These are phyloP conservation scores for Cadophora malorum DNA, from an alignment of 2,329 filamentous ascomycete genomes.

Conservation along the genomic window DNA sequence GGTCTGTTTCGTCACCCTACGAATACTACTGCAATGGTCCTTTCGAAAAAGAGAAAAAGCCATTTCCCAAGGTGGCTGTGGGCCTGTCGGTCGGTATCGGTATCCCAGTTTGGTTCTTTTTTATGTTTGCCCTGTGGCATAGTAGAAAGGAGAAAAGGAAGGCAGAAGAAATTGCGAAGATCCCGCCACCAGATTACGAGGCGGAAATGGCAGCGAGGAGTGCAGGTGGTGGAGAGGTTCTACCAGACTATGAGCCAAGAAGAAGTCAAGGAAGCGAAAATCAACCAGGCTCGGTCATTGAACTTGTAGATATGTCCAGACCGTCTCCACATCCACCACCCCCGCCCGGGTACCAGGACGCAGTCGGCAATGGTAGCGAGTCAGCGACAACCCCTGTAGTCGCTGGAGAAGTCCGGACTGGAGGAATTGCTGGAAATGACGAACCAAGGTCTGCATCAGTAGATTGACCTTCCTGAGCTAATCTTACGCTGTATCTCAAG, in stretches of 20 bases:
- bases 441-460: background rate
- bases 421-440: background rate
- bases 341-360: background rate
- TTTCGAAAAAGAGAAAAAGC: background rate
- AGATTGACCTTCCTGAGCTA: background rate
- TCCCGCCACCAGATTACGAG: slow-evolving; percentile 4
- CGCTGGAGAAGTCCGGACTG: too few relatives aligned
- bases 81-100: background rate
- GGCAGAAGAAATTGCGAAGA: slow-evolving; percentile 3
- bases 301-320: slow-evolving; percentile 11
- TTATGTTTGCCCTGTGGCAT: slow-evolving; percentile 7
- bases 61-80: background rate
- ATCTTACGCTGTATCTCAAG: background rate
- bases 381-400: background rate
- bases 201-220: slow-evolving; percentile 9
- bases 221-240: background rate
- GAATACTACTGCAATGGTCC: background rate
- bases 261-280: slow-evolving; percentile 2
- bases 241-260: slow-evolving; percentile 2
- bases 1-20: background rate
- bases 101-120: slow-evolving; percentile 11
- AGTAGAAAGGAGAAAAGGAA: background rate
- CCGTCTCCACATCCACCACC: slow-evolving; percentile 2
- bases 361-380: background rate
- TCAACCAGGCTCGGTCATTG: background rate